Evolutionary conservation across 2,329 filamentous ascomycete genomes (phyloP).

Genomic region (Clonostachys byssicola): DNA sequence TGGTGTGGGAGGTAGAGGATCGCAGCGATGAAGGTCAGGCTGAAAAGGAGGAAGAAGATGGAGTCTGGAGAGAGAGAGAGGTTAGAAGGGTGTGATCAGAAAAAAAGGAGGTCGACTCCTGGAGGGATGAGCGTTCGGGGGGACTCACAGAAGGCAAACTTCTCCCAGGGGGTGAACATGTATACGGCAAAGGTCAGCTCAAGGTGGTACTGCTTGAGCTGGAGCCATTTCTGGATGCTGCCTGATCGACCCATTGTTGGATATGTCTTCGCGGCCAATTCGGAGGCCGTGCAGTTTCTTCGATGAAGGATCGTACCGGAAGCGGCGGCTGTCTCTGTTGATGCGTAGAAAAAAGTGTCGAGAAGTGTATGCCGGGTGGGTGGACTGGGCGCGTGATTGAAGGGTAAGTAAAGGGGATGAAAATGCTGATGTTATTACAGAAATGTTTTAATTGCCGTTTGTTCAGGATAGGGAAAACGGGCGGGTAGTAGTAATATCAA

Average conservation of each 20-base stretch:
- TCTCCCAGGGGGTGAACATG: conserved; percentile 95
- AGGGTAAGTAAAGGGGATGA: too few relatives aligned
- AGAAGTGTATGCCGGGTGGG: too few relatives aligned
- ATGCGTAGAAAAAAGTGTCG: too few relatives aligned
- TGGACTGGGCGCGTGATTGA: too few relatives aligned
- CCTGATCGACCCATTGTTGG: conserved; percentile 32
- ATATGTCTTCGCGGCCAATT: neutral
- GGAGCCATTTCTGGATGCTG: conserved; percentile 75
- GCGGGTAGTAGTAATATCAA: too few relatives aligned
- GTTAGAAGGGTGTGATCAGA: neutral
- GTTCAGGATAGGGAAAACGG: too few relatives aligned
- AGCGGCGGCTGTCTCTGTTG: neutral
- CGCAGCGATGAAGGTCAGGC: conserved; percentile 80
- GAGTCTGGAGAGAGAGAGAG: conserved; percentile 58
- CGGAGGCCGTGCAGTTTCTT: neutral
- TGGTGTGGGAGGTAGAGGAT: conserved; percentile 94
- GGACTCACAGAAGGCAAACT: conserved; percentile 89
- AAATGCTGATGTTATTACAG: too few relatives aligned
- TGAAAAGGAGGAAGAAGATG: conserved; percentile 83
- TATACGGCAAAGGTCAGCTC: conserved; percentile 96
- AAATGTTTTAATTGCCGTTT: too few relatives aligned
- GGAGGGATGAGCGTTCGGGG: conserved; percentile 1
- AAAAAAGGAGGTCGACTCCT: neutral
- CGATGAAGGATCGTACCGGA: neutral
- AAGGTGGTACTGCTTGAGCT: conserved; percentile 96